Conservation (phyloP, 2,329 filamentous ascomycete species). For the Exophiala oligosperma region DNA sequence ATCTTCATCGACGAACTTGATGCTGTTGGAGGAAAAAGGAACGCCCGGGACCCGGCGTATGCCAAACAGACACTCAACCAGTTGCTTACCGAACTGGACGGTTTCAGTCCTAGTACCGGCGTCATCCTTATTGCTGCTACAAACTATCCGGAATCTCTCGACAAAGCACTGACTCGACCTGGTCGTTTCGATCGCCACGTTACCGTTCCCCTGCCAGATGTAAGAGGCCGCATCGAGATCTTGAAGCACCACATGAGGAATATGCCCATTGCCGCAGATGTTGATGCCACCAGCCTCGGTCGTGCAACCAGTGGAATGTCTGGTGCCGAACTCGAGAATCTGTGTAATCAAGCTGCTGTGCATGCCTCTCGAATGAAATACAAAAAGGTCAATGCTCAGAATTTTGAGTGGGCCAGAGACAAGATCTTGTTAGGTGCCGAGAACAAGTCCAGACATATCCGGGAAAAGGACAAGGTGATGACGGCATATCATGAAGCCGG, state of each 20-base stretch:
- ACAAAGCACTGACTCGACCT: constrained; percentile 90
- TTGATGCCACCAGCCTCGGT: constrained; percentile 81
- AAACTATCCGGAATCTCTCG: constrained; percentile 90
- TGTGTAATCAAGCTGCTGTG: constrained; percentile 94
- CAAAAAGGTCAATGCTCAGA: constrained; percentile 69
- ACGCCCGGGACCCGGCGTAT: constrained; percentile 89
- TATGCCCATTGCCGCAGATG: constrained; percentile 75
- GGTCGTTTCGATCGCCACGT: constrained; percentile 96
- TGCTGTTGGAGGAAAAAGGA: constrained; percentile 90
- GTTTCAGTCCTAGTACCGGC: constrained; percentile 90
- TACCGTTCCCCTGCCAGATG: constrained; percentile 83
- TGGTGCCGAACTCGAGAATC: constrained; percentile 92
- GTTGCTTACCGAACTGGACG: constrained; percentile 92
- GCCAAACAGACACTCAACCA: constrained; percentile 98
- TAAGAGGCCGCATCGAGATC: constrained; percentile 88
- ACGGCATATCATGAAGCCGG: constrained; percentile 97
- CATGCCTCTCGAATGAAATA: constrained; percentile 88
- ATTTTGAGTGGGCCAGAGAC: constrained; percentile 98
- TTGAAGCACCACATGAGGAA: constrained; percentile 92
- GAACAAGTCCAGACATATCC: constrained; percentile 83
- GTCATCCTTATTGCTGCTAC: constrained; percentile 96
- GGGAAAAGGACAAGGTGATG: constrained; percentile 82
- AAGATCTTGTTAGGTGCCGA: constrained; percentile 97
- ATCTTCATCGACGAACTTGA: constrained; percentile 95
- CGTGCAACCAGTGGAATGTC: constrained; percentile 88